A percentile compares a stretch with the other conserved stretches of the same genome.
These are phyloP conservation scores for Phytophthora sp. DNA, from an alignment of 352 stramenopile species.

Conservation along the genomic window DNA sequence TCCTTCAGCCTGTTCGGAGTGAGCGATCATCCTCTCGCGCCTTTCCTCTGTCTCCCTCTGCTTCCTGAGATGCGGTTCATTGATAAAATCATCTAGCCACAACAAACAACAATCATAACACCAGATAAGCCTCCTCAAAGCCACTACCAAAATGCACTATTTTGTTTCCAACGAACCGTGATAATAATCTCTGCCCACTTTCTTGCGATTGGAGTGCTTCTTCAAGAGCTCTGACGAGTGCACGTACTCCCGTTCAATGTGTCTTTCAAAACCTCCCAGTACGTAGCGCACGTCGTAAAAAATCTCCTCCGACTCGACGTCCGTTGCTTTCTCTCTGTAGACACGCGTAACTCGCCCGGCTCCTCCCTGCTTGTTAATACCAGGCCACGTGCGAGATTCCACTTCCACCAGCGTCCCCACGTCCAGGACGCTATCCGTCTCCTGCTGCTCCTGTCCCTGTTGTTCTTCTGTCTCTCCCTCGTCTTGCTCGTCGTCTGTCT, in stretches of 20 bases:
- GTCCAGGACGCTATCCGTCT: slow-evolving; percentile 31
- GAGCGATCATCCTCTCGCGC: slow-evolving; percentile 4
- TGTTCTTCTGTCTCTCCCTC: not conserved
- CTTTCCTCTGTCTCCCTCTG: slow-evolving; percentile 21
- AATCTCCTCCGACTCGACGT: slow-evolving; percentile 38
- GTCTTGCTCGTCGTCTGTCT: slow-evolving; percentile 7
- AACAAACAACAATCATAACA: not conserved
- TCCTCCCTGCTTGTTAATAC: slow-evolving; percentile 88
- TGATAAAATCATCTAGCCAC: slow-evolving; percentile 62
- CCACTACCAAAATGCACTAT: not conserved
- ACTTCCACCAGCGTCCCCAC: slow-evolving; percentile 64
- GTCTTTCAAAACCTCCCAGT: slow-evolving; percentile 76
- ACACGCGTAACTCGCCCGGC: slow-evolving; percentile 62
- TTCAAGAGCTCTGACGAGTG: slow-evolving; percentile 56
- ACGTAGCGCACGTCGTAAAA: slow-evolving; percentile 89
- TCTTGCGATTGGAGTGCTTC: slow-evolving; percentile 45
- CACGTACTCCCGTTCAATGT: slow-evolving; percentile 73
- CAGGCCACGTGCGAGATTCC: slow-evolving; percentile 81
- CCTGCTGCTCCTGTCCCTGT: not conserved
- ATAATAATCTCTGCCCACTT: slow-evolving; percentile 63
- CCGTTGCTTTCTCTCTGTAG: slow-evolving; percentile 34
- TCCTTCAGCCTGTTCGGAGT: not conserved
- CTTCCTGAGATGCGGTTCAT: slow-evolving; percentile 42
- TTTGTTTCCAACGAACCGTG: slow-evolving; percentile 46
- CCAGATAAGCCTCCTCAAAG: not conserved